Base-by-base conservation (phyloP, 2,329 filamentous ascomycete genomes). In the Clarireedia monteithiana region DNA sequence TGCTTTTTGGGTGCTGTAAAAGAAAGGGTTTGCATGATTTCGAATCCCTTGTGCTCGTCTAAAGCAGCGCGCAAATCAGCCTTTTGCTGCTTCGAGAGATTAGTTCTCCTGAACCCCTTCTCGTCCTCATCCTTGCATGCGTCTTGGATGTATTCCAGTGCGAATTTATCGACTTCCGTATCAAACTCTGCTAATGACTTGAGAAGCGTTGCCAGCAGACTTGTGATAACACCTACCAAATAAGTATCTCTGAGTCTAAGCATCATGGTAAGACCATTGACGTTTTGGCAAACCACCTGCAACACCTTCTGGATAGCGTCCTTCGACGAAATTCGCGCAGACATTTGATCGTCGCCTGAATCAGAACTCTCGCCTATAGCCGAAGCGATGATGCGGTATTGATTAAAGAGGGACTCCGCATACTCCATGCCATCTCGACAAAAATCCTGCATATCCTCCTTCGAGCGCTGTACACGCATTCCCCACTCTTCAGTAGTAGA, bases 381-480 rank as follows among this genome's bases (percentile, higher is more conserved):
- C 53, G 66, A 66, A 2, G 89, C 83, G 60, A 99, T 84, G 57
- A 96, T 80, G 50, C 84, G 85, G 69, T 95, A 94, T 64, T 96
- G 85, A 42, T 89, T 85, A 67, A 97, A 88, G 1, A 96, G 78
- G 38, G 82, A 80, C 66, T 95, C 89, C 0, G 92, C 91, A 67
- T 96, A 88, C 65, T 97, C 90, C 82, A 99, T 99, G 14, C 89
- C 88, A 67, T 96, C 90, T 62, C 94, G 85, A 68, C 91, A 96
- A 66, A 97, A 96, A 56, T 96, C 85, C 65, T 91, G 86, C 89
- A 99, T 91, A 53, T 82, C 77, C 20, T 60, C 53, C 70, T 55
- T 77, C 71, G 55, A 73, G 49, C 78, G 80, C 57, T 83, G 75
- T n/a, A 88, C 73, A 48, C 62, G 60, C 39, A 60, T 75, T 61